Percentiles rank a stretch among this genome's conserved stretches.
Conservation (phyloP, 345 rosid genomes). For the Eucalyptus marginata region DNA sequence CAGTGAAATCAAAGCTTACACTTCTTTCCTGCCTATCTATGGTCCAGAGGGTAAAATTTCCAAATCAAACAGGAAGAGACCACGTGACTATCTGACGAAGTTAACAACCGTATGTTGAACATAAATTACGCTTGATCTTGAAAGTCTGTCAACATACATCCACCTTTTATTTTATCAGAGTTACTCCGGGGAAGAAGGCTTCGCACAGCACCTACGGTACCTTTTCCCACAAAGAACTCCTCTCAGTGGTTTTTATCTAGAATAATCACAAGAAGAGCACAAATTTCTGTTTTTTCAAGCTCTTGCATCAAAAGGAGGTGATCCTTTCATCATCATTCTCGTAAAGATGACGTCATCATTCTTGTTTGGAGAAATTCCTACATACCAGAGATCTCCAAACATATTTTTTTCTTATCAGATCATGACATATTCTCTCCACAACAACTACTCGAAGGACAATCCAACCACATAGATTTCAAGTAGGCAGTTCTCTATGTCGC, state of each 20-base stretch:
- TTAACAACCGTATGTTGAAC: not conserved
- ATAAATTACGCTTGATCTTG: not conserved
- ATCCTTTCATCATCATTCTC: too few species aligned
- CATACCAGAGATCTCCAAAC: too few species aligned
- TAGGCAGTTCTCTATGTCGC: too few species aligned
- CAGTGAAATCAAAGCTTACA: not conserved
- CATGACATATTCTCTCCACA: too few species aligned
- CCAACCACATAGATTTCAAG: too few species aligned
- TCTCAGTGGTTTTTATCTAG: not conserved
- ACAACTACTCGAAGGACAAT: too few species aligned
- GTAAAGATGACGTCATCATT: too few species aligned
- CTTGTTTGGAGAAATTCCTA: too few species aligned
- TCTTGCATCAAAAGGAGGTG: too few species aligned
- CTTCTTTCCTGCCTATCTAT: not conserved
- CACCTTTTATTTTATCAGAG: not conserved
- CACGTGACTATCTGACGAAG: not conserved
- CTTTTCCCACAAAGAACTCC: not conserved
- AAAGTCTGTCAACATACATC: not conserved
- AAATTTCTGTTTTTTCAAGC: too few species aligned
- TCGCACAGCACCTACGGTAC: not conserved
- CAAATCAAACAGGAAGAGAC: not conserved
- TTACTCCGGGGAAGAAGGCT: not conserved
- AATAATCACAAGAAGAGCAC: not conserved
- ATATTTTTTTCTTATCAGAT: too few species aligned
- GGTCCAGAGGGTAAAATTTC: not conserved